Base-by-base conservation (phyloP, 2,329 filamentous ascomycete species). In the Trematosphaeria pertusa region DNA sequence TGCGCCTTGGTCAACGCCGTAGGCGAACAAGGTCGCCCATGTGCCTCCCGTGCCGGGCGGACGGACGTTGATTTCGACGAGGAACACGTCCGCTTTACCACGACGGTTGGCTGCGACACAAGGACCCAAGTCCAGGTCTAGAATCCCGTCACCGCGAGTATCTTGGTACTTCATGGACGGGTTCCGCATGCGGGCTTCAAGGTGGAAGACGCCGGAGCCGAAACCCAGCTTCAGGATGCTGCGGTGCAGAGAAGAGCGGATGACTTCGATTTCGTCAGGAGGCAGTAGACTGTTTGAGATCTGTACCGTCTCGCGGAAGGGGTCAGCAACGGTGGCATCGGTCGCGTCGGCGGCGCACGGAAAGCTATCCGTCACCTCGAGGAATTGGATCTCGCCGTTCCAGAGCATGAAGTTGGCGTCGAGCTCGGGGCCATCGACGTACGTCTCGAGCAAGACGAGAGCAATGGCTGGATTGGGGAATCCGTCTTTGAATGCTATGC, bases 371-470 rank as follows among this genome's bases (percentile, higher is more conserved):
- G 8, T 26, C 12, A 48, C 26, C 9, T 59, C 56, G 26, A 35
- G 39, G 37, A 59, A 59, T 1, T 54, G 34, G 10, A 59, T 24
- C 26, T 59, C 32, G 14, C 56, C 53, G 33, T 59, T 45, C 5
- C 21, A 28, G 5, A 59, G 37, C n/a, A 42, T 50, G 30, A 56
- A 46, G 22, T 59, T 59, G 14, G 50, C 50, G 35, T 59, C 56
- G 3, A 56, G 22, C 26, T 59, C 56, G 7, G 56, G 56, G 5
- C 56, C 56, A 28, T 54, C 50, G 34, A 44, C n/a, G 30, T 59
- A 59, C 8, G 46, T 20, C 37, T 59, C 56, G 14, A 59, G 34
- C 2, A 76, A 56, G 14, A 75, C 57, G 5, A 28, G 5, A 19
- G 19, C 24, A 7, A 7, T 18, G 9, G 36, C 6, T 43, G 31